A percentile compares a stretch with the other conserved stretches of the same genome.
Conservation (phyloP, 306 rosid genomes). For the Lathyrus sativus region DNA sequence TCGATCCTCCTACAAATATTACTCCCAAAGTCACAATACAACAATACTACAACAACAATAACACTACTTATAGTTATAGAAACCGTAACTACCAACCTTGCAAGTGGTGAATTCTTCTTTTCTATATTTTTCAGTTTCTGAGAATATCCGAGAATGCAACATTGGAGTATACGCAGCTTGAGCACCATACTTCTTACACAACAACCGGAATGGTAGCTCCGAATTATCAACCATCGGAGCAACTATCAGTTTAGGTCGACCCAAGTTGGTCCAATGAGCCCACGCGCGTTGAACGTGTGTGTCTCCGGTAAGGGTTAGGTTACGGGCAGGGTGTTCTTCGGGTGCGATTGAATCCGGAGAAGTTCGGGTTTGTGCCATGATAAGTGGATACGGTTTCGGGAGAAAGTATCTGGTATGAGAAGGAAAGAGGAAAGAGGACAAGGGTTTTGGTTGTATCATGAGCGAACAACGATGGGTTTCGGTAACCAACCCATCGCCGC, state of each 20-base stretch:
- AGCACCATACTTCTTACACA: conserved; percentile 92
- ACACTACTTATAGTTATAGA: background rate
- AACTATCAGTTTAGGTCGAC: conserved; percentile 77
- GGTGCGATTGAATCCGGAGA: conserved; percentile 36
- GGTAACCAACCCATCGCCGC: conserved; percentile 53
- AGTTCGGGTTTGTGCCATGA: conserved; percentile 52
- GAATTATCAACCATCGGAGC: conserved; percentile 99
- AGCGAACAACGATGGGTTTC: conserved; percentile 42
- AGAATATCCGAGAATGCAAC: conserved; percentile 53
- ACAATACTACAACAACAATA: background rate
- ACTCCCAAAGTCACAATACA: conserved; percentile 3
- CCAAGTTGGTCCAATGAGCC: conserved; percentile 85
- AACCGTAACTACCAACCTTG: conserved; percentile 28
- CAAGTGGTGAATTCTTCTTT: conserved; percentile 88
- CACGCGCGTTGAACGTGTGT: conserved; percentile 74
- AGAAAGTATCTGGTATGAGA: conserved; percentile 11
- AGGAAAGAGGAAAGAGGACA: conserved; percentile 29
- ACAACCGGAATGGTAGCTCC: conserved; percentile 87
- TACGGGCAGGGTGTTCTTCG: conserved; percentile 40
- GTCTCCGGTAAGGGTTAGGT: conserved; percentile 46
- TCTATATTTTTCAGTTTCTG: conserved; percentile 80
- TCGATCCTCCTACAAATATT: conserved; percentile 54
- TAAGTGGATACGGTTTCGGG: background rate
- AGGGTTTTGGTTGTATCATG: conserved; percentile 61
- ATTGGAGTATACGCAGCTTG: conserved; percentile 54